Evolutionary conservation across 176 grass and related monocot genomes (phyloP), one percentile per base, ranked within the genome.

Genomic region (Triticum urartu): DNA sequence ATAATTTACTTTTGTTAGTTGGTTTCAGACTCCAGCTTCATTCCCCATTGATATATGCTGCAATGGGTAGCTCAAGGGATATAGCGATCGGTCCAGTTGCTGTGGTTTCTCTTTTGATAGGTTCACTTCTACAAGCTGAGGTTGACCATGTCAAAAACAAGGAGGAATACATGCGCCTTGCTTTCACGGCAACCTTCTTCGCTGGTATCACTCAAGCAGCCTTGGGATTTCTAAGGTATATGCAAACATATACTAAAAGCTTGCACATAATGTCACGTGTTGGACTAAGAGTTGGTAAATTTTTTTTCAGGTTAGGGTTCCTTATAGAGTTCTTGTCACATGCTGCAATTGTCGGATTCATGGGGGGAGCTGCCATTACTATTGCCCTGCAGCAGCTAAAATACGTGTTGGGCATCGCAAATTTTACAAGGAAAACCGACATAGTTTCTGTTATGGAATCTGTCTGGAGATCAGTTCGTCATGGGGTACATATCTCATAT

Each of bases 271-370:
- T 64, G 63, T 85, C 15, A 8, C 43, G 21, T 5, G 50, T 21
- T 63, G 50, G 50, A 54, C 50, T 54, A 91, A 62, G 3, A 84
- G 34, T n/a, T 73, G 17, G 9, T 60, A 38, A 9, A 9, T 42
- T 77, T 74, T 89, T 73, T 90, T 92, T 62, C 90, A 99, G 97
- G 80, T 85, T 99, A 82, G 97, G 97, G 3, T 99, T 99, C 86
- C 87, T 96, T 36, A 92, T 99, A 0, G 97, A 99, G 56, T 99
- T 99, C 88, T 87, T 99, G 58, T 99, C 97, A 0, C 97, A 96
- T 96, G 97, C 97, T 87, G 97, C 97, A 36, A 96, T 99, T 78
- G 90, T 99, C 1, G 97, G 97, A 40, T 99, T 99, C 83, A 99
- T 96, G 97, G 92, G 87, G 33, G 97, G 97, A 81, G 92, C 97